phyloP scores from a whole-genome alignment of 257 asterid species.

The Capsicum chinense region DNA sequence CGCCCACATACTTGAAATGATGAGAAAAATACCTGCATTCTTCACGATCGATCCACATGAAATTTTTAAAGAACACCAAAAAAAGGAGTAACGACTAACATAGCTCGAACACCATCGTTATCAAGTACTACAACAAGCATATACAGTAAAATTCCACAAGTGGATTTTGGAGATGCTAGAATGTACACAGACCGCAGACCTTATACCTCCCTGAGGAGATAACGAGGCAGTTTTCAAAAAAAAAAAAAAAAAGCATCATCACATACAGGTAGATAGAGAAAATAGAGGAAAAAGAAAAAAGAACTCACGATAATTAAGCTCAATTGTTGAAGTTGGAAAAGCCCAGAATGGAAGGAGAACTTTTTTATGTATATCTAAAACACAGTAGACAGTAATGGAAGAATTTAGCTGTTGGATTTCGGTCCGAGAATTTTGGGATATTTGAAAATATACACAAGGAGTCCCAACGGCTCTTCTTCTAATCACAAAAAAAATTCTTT shows the following conservation, averaged over 20 bases:
- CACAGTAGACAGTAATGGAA: not conserved
- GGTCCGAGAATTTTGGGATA: not conserved
- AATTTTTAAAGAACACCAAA: no score
- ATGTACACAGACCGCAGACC: no score
- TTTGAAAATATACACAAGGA: not conserved
- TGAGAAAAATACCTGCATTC: not conserved
- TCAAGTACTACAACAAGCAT: no score
- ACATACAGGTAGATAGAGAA: not conserved
- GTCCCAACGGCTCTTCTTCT: constrained; percentile 7
- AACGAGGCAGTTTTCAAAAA: no score
- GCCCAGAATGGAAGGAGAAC: not conserved
- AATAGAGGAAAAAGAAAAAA: not conserved
- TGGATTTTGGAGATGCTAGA: no score
- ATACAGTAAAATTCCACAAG: no score
- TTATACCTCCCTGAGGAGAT: no score
- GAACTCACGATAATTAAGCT: not conserved
- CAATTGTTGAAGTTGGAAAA: not conserved
- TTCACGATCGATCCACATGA: not conserved
- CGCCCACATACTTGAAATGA: not conserved
- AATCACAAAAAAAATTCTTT: not conserved
- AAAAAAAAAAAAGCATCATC: not conserved
- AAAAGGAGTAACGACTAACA: no score
- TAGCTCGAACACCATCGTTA: no score
- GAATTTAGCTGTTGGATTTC: not conserved
- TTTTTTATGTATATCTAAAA: not conserved